Base-by-base conservation (phyloP, 2,329 filamentous ascomycete species). In the Colletotrichum gloeosporioides region DNA sequence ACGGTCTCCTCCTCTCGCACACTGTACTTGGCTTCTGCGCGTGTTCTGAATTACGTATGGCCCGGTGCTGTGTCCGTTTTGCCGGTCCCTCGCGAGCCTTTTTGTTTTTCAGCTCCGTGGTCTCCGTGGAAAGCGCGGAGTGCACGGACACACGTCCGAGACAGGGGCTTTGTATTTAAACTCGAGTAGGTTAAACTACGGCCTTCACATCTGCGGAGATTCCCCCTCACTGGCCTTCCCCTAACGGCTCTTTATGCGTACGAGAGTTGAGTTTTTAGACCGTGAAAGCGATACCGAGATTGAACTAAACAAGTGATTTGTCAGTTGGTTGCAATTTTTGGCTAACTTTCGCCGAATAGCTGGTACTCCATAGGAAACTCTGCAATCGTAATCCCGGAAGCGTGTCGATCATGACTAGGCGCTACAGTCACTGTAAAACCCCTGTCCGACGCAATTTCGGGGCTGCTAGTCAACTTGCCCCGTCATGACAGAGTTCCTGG, bases 61-160 rank as follows among this genome's bases (percentile, higher is more conserved):
- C 12, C 39, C 31, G 31, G 18, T n/a, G 57, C 25, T 64, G 31
- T 18, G 53, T 57, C 39, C 39, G 31, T 53, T 69, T 64, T 25
- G 22, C 59, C 39, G 59, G 71, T 32, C 29, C 44, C 25, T 61
- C 32, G 32, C 18, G 57, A 32, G 27, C 57, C 29, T 63, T 74
- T 69, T 74, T 74, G 71, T 64, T 57, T 74, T 39, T 64, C 16
- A 27, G 18, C 29, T 10, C 65, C 71, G 59, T 66, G 71, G 71
- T 29, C 13, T 64, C 57, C 71, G 71, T 74, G 71, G 71, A 15
- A 49, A 39, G 29, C 57, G 44, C 59, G 66, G 39, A 16, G 32
- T 6, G 71, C 66, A 70, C 71, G 66, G 71, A 34, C 55, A 25
- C 13, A 16, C 8, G 16, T 15, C 25, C n/a, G 59, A 73, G 39